Evolutionary conservation across 2,329 filamentous ascomycete species (phyloP).

Genomic region (Dactylellina leptospora): DNA sequence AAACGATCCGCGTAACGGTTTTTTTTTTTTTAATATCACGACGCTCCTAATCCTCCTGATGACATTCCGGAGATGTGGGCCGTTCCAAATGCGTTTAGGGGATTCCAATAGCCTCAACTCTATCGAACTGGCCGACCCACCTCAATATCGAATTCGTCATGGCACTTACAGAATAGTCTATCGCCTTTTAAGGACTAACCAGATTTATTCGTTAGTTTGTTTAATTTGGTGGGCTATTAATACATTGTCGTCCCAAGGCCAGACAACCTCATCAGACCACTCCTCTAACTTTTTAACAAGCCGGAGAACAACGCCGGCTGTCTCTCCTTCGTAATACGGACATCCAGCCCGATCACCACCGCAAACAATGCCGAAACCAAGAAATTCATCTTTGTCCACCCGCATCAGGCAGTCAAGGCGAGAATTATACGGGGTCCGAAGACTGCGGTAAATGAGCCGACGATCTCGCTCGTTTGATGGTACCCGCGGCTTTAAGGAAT

Average conservation of each 20-base stretch:
- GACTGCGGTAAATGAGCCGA: slow-evolving; percentile 28
- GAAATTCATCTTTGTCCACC: slow-evolving; percentile 28
- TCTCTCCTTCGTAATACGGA: slow-evolving; percentile 32
- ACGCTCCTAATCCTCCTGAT: no score
- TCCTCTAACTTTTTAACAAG: not conserved
- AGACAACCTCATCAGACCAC: slow-evolving; percentile 26
- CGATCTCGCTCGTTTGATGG: slow-evolving; percentile 23
- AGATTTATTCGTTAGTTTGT: slow-evolving; percentile 7
- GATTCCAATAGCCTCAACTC: slow-evolving; percentile 44
- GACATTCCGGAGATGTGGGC: slow-evolving; percentile 19
- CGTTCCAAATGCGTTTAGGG: slow-evolving; percentile 24
- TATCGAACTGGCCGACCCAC: not conserved
- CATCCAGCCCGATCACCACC: slow-evolving; percentile 24
- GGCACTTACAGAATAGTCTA: not conserved
- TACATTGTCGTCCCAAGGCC: not conserved
- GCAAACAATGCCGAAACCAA: slow-evolving; percentile 42
- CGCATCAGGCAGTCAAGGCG: slow-evolving; percentile 40
- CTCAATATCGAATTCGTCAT: not conserved
- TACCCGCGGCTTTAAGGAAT: slow-evolving; percentile 51
- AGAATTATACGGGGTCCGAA: slow-evolving; percentile 20
- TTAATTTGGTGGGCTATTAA: not conserved
- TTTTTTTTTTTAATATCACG: no score
- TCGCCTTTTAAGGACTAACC: not conserved
- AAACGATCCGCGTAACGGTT: no score
- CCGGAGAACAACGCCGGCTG: not conserved